phyloP scores from a whole-genome alignment of 202 grass and related monocot species.

The Bolboschoenoplectus hybrid region DNA sequence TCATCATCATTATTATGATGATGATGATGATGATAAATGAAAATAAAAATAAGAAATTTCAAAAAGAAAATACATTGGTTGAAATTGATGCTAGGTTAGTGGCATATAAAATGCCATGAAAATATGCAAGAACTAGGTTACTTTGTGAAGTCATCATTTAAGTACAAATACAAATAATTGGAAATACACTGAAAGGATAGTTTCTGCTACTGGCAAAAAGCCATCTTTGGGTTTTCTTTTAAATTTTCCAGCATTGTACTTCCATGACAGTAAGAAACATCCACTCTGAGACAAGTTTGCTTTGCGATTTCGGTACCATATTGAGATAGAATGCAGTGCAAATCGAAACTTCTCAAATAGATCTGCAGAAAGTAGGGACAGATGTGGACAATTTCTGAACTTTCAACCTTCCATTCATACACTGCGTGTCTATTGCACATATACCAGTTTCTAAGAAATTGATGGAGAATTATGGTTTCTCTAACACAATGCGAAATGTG shows the following conservation, averaged over 20 bases:
- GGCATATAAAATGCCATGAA: neutral
- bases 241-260: neutral
- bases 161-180: neutral
- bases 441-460: conserved; percentile 1
- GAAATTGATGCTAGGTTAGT: neutral
- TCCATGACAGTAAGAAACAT: neutral
- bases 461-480: neutral
- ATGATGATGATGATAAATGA: too few species aligned
- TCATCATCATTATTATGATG: neutral
- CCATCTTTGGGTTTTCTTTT: neutral
- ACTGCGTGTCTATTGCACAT: neutral
- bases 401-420: neutral
- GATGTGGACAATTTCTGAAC: neutral
- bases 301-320: neutral
- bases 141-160: neutral
- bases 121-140: neutral
- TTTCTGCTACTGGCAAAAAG: neutral
- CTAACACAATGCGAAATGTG: neutral
- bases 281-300: neutral
- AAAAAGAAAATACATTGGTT: neutral
- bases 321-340: neutral
- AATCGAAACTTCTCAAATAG: neutral
- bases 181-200: neutral
- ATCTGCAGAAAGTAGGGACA: neutral
- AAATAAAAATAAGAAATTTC: neutral